Conservation (phyloP, 2,329 filamentous ascomycete species). For the Apiospora marii region DNA sequence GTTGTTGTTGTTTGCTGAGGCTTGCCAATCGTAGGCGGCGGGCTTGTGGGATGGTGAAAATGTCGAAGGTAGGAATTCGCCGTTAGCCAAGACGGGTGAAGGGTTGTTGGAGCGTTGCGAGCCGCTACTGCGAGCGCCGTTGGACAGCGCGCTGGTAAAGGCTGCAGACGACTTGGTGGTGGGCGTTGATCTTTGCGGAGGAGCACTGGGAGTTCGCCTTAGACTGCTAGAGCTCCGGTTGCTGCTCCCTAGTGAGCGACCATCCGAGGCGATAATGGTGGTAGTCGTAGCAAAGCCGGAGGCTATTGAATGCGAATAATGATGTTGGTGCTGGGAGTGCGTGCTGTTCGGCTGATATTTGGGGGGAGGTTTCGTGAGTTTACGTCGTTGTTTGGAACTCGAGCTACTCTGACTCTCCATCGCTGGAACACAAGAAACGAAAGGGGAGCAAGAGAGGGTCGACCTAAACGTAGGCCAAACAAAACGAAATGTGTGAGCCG, state of each 20-base stretch:
- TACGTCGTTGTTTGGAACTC: slow-evolving; percentile 60
- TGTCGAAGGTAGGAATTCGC: slow-evolving; percentile 54
- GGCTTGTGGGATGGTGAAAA: slow-evolving; percentile 42
- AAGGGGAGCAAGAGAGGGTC: slow-evolving; percentile 20
- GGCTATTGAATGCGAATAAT: slow-evolving; percentile 54
- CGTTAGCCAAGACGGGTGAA: slow-evolving; percentile 54
- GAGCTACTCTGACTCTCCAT: slow-evolving; percentile 52
- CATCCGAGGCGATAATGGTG: slow-evolving; percentile 20
- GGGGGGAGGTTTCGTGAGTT: slow-evolving; percentile 67
- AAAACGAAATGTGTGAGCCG: slow-evolving; percentile 20
- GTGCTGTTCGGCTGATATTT: slow-evolving; percentile 21
- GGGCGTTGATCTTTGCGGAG: slow-evolving; percentile 46
- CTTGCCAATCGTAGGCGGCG: slow-evolving; percentile 40
- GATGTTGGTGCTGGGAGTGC: slow-evolving; percentile 48
- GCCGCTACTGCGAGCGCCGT: slow-evolving; percentile 23
- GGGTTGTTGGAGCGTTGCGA: slow-evolving; percentile 53
- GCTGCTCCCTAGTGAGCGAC: slow-evolving; percentile 58
- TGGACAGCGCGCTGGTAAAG: slow-evolving; percentile 48
- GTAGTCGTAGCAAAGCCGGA: slow-evolving; percentile 46
- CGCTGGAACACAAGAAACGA: slow-evolving; percentile 21
- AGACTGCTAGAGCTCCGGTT: slow-evolving; percentile 71
- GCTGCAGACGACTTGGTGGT: slow-evolving; percentile 41
- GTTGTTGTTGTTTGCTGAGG: slow-evolving; percentile 31
- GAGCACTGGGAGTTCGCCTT: slow-evolving; percentile 67
- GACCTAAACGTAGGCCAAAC: slow-evolving; percentile 20